Conservation (phyloP, 1,284 basidiomycete genomes). For the Apiotrichum sp. region DNA sequence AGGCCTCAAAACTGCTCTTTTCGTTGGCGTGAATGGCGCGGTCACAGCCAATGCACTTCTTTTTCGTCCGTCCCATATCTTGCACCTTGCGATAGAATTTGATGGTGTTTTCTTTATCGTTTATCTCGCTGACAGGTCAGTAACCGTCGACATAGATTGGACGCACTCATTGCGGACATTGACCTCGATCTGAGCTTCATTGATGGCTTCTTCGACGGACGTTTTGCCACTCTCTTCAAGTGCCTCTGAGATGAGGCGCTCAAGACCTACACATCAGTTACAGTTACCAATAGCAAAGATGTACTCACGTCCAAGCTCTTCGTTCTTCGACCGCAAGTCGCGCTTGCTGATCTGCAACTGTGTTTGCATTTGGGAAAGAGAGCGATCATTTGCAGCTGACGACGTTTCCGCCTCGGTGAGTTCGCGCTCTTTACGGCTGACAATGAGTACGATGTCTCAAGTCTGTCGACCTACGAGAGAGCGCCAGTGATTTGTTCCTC, state of each 20-base stretch:
- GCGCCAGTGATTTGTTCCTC: constrained; percentile 63
- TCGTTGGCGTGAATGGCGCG: constrained; percentile 63
- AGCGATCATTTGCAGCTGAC: constrained; percentile 52
- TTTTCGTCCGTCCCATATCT: constrained; percentile 57
- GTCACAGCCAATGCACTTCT: constrained; percentile 70
- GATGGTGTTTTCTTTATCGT: constrained; percentile 10
- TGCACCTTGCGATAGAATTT: constrained; percentile 62
- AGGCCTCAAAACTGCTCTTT: constrained; percentile 59
- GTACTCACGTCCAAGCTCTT: constrained; percentile 58
- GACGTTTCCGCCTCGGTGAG: constrained; percentile 55
- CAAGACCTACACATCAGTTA: constrained; percentile 50
- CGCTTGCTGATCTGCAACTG: constrained; percentile 56
- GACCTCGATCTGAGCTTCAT: constrained; percentile 55
- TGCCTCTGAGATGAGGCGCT: constrained; percentile 53
- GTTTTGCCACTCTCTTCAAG: constrained; percentile 45
- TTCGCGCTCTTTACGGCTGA: constrained; percentile 63
- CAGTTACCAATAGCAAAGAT: not conserved
- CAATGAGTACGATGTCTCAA: too few relatives aligned
- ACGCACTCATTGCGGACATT: constrained; percentile 52
- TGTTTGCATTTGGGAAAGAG: constrained; percentile 59
- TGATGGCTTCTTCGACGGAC: constrained; percentile 56
- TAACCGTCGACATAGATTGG: not conserved
- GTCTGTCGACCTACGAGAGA: constrained; percentile 56
- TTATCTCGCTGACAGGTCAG: constrained; percentile 10
- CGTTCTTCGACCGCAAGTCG: constrained; percentile 59